phyloP scores from a whole-genome alignment of 2,329 filamentous ascomycete genomes.

The Samsoniella hepiali region DNA sequence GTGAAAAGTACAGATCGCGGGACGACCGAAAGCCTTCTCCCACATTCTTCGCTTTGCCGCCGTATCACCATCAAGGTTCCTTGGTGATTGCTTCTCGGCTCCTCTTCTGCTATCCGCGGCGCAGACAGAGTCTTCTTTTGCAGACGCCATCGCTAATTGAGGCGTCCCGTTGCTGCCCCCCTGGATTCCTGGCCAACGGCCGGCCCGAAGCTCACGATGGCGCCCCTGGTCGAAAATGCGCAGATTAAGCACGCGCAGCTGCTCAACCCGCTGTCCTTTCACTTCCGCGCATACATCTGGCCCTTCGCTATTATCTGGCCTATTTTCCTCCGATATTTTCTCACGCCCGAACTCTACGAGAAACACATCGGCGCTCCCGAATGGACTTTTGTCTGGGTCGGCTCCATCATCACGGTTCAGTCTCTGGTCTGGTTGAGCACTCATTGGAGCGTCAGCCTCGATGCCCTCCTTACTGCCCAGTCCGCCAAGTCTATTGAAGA shows the following conservation, averaged over 20 bases:
- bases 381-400: constrained; percentile 96
- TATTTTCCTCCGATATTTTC: constrained; percentile 82
- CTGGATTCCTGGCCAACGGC: constrained; percentile 8
- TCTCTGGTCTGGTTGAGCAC: constrained; percentile 91
- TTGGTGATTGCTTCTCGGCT: constrained; percentile 5
- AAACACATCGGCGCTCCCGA: constrained; percentile 89
- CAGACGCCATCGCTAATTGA: not conserved
- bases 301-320: constrained; percentile 93
- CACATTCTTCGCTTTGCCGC: constrained; percentile 11
- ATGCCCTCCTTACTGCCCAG: constrained; percentile 75
- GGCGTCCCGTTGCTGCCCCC: not conserved
- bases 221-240: constrained; percentile 83
- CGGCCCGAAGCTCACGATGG: constrained; percentile 43
- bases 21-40: constrained; percentile 10
- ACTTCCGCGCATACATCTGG: constrained; percentile 87
- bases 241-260: constrained; percentile 87
- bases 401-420: constrained; percentile 82
- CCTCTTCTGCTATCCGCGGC: constrained; percentile 1
- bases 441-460: constrained; percentile 92
- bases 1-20: constrained; percentile 20
- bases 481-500: constrained; percentile 66
- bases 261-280: constrained; percentile 77
- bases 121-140: not conserved
- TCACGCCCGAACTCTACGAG: constrained; percentile 79
- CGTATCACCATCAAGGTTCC: constrained; percentile 8